Conservation (phyloP, 345 rosid species). For the Eucalyptus leucophloia region DNA sequence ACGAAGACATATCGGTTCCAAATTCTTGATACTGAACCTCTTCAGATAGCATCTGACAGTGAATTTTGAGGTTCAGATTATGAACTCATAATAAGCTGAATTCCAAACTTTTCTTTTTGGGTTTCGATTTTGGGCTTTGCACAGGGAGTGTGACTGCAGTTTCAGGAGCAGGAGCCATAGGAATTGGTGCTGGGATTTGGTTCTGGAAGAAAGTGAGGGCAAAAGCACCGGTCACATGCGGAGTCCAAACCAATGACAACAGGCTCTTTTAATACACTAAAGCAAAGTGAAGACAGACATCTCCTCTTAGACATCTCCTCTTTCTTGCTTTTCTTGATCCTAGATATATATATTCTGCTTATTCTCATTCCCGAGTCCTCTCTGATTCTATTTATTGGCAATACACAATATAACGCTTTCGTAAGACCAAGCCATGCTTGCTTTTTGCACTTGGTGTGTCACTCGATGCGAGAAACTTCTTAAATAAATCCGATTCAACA, state of each 20-base stretch:
- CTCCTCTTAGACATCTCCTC: not conserved
- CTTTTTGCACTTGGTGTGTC: not conserved
- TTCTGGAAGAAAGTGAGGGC: slow-evolving; percentile 68
- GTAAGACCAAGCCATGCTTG: not conserved
- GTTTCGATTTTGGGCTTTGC: not conserved
- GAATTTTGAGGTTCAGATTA: not conserved
- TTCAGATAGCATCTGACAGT: not conserved
- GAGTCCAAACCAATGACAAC: slow-evolving; percentile 84
- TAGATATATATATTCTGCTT: not conserved
- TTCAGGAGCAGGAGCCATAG: slow-evolving; percentile 65
- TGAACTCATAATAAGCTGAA: not conserved
- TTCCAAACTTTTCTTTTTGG: not conserved
- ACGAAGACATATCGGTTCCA: not conserved
- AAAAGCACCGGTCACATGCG: slow-evolving; percentile 75
- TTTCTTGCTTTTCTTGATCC: not conserved
- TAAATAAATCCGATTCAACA: not conserved
- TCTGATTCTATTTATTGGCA: not conserved
- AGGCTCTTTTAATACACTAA: slow-evolving; percentile 42
- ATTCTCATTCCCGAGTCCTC: not conserved
- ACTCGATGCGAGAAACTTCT: not conserved
- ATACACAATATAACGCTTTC: not conserved
- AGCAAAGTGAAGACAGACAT: not conserved
- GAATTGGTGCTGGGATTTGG: slow-evolving; percentile 74
- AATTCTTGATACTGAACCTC: not conserved
- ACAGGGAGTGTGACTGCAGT: slow-evolving; percentile 66